A percentile compares a stretch with the other conserved stretches of the same genome.
Evolutionary conservation across 352 stramenopile genomes (phyloP).

Genomic region (Halophytophthora polymorphica): DNA sequence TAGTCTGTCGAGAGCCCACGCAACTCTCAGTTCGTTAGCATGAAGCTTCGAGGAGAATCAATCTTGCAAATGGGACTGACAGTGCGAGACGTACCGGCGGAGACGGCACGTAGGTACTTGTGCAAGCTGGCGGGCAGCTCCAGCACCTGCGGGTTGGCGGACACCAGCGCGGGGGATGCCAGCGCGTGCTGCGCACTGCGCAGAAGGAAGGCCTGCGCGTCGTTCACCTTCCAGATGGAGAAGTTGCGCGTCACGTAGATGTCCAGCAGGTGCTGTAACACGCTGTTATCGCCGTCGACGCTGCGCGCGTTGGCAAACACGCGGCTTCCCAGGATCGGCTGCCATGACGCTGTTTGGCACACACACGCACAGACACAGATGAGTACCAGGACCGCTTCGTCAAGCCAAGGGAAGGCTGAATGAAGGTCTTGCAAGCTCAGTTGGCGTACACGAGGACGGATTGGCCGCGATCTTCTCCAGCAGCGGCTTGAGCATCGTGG

Average conservation of each 20-base stretch:
- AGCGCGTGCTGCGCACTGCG: slow-evolving; percentile 62
- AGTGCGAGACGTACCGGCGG: slow-evolving; percentile 35
- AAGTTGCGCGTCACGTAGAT: slow-evolving; percentile 82
- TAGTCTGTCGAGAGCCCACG: slow-evolving; percentile 44
- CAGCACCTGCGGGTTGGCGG: slow-evolving; percentile 48
- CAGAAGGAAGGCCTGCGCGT: slow-evolving; percentile 69
- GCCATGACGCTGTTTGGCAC: slow-evolving; percentile 48
- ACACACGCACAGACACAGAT: neutral
- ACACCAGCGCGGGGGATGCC: slow-evolving; percentile 45
- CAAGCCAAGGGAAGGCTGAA: neutral
- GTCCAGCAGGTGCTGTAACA: slow-evolving; percentile 68
- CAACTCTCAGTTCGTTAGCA: neutral
- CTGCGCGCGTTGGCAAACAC: slow-evolving; percentile 73
- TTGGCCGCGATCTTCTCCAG: slow-evolving; percentile 74
- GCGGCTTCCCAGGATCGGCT: slow-evolving; percentile 64
- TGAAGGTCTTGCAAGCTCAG: neutral
- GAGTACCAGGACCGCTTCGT: neutral
- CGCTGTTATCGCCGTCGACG: slow-evolving; percentile 48
- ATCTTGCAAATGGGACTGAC: neutral
- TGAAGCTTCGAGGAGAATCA: neutral
- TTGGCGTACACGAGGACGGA: slow-evolving; percentile 53
- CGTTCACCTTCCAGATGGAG: slow-evolving; percentile 82
- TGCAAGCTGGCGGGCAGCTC: slow-evolving; percentile 52
- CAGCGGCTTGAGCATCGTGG: slow-evolving; percentile 63
- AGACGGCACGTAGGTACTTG: slow-evolving; percentile 73